Base-by-base conservation (phyloP, 495 filamentous ascomycete genomes). In the Penicillium canariense region DNA sequence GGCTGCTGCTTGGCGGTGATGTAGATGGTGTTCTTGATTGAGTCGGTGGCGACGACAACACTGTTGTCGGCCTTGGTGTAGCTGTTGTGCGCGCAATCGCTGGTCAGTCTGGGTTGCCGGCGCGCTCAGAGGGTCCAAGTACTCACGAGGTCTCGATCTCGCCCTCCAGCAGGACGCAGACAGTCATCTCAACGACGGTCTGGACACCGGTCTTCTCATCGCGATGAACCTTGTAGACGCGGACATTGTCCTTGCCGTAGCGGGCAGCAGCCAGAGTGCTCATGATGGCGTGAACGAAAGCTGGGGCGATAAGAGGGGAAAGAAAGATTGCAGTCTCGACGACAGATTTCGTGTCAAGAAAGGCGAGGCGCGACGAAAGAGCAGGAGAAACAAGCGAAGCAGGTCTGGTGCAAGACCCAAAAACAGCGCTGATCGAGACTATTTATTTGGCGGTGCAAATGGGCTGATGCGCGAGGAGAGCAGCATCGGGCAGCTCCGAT, bases 201-300 rank as follows among this genome's bases (percentile, higher is more conserved):
- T 98, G 94, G 3, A 80, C 76, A 27, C 85, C 84, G 11, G 88
- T 87, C 63, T 82, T 77, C 65, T 83, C 81, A 68, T 97, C 84
- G 52, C 82, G 81, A 60, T 94, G 80, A 63, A 96, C 90, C 75
- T 98, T 97, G 82, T 87, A 92, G 56, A 98, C 86, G 66, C 94
- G 91, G 79, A 98, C 87, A 79, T 98, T 97, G 82, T 97, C 93
- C 84, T 95, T 95, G 77, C 90, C 90, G 72, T 95, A 95, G 64
- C 87, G 85, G 65, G 90, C 89, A 68, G 88, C 79, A 55, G 85
- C 78, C 50, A 95, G 75, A 62, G 77, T 22, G 32, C 65, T 70
- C 65, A 70, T 70, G 34, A 25, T 62, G 63, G 12, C 43, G n/a
- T 6, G 20, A 5, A 44, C 17, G 25, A 47, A 17, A n/a, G n/a